Conservation (phyloP, 2,329 filamentous ascomycete genomes). For the Aschersonia sp. region DNA sequence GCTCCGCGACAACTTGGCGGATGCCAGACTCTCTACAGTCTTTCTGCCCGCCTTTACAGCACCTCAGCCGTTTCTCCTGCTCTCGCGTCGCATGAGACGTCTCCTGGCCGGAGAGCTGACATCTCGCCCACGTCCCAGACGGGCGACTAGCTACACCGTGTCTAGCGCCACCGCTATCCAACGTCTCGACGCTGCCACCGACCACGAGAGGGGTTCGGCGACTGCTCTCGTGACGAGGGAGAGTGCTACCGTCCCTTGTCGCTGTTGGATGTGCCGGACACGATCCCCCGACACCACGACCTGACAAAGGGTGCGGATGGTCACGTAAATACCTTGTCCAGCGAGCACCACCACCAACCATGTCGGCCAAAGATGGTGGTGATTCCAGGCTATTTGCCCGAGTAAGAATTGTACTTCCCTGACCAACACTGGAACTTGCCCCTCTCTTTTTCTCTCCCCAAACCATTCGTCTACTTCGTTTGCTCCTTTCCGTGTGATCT, state of each 20-base stretch:
- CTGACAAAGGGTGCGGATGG: not conserved
- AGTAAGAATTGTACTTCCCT: conserved; percentile 39
- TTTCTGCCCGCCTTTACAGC: not conserved
- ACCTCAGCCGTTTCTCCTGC: not conserved
- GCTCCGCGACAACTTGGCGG: not conserved
- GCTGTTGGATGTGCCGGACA: not conserved
- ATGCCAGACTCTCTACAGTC: not conserved
- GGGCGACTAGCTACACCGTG: too few relatives aligned
- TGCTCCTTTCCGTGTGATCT: too few relatives aligned
- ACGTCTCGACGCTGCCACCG: not conserved
- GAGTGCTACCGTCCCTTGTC: too few relatives aligned
- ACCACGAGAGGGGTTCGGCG: not conserved
- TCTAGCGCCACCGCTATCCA: not conserved
- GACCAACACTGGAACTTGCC: not conserved
- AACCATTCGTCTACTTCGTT: not conserved
- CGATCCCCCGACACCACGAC: not conserved
- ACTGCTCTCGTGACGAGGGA: too few relatives aligned
- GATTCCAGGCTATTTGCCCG: conserved; percentile 99
- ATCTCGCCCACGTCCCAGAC: too few relatives aligned
- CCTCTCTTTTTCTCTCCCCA: not conserved
- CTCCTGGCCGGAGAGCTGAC: too few relatives aligned
- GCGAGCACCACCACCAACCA: conserved; percentile 15
- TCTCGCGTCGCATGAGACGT: not conserved
- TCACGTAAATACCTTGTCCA: not conserved
- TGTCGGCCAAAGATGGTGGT: conserved; percentile 47